Evolutionary conservation across 345 rosid genomes (phyloP).

Genomic region (Brassica napus): DNA sequence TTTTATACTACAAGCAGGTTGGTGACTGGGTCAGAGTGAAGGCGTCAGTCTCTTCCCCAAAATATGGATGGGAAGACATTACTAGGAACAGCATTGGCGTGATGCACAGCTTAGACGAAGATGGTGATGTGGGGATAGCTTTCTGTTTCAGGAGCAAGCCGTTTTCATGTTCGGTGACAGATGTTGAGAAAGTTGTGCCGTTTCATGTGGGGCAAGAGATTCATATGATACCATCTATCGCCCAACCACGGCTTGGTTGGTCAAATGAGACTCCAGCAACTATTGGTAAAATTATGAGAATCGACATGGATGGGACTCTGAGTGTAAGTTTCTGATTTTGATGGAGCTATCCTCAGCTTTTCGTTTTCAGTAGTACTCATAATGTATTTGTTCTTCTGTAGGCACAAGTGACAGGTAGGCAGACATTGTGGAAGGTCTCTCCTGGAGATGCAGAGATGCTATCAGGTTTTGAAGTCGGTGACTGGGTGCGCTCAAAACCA

Average conservation of each 20-base stretch:
- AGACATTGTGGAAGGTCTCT: slow-evolving; percentile 82
- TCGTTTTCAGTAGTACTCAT: not conserved
- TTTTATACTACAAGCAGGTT: slow-evolving; percentile 54
- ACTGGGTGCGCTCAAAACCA: slow-evolving; percentile 95
- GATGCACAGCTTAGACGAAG: slow-evolving; percentile 92
- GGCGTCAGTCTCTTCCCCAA: slow-evolving; percentile 92
- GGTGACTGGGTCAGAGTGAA: slow-evolving; percentile 98
- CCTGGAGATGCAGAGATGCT: slow-evolving; percentile 98
- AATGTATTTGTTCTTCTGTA: slow-evolving; percentile 39
- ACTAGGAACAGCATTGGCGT: slow-evolving; percentile 79
- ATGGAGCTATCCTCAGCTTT: slow-evolving; percentile 3
- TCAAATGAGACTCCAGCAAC: slow-evolving; percentile 94
- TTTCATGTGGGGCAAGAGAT: slow-evolving; percentile 92
- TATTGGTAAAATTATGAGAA: slow-evolving; percentile 77
- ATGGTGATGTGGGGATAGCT: slow-evolving; percentile 91
- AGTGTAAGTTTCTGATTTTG: slow-evolving; percentile 61
- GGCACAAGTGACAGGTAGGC: slow-evolving; percentile 85
- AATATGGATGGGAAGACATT: slow-evolving; percentile 96
- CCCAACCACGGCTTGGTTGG: slow-evolving; percentile 98
- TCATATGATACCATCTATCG: slow-evolving; percentile 68
- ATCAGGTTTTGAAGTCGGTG: slow-evolving; percentile 97
- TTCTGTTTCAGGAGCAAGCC: slow-evolving; percentile 95
- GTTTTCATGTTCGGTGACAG: slow-evolving; percentile 87
- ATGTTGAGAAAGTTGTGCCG: slow-evolving; percentile 84
- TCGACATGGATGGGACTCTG: slow-evolving; percentile 96